Evolutionary conservation across 225 moss, liverwort and hornwort species (phyloP), one percentile per base, ranked within the genome.

Genomic region (Takakia lepidozioides): DNA sequence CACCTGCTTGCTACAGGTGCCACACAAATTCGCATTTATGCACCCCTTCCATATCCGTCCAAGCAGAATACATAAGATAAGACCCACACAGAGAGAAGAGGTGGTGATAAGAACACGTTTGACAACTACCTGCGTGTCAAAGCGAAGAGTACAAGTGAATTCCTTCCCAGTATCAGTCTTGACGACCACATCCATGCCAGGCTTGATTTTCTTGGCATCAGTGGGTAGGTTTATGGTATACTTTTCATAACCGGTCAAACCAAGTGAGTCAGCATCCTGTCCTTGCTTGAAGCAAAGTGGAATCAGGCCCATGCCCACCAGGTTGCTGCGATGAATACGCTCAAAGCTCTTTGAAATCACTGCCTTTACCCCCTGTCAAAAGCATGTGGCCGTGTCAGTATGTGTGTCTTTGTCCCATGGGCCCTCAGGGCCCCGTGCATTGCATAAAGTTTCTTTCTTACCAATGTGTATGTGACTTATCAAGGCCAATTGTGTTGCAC

Each of bases 281-380:
- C 86, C 86, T 63, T 69, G 30, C 70, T 84, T 93, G 52, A 88
- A 93, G 61, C 93, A 89, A 24, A 93, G 70, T 25, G 86, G 93
- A 54, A 93, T 79, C 37, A 93, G 70, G 32, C 89, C 93, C 89
- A 93, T 93, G 23, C 93, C 93, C 10, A 93, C 93, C 2, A 93
- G 76, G 46, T 93, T 89, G 70, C 93, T 89, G 51, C 93, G 84
- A 74, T 93, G 93, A 54, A 93, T 93, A 27, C 93, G 83, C 72
- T 95, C 93, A 68, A 89, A 93, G 44, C 89, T 84, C 68, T 86
- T 93, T 44, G 93, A 52, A 49, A 93, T 93, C 20, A 93, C 83
- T 14, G 93, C 89, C 52, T 87, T 93, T 8, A 93, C 93, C 52
- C 93, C 89, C 84, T 95, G 86, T 52, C 29, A 52, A 45, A 39